phyloP scores from a whole-genome alignment of 352 stramenopile species.

The Pilasporangium apinafurcum region DNA sequence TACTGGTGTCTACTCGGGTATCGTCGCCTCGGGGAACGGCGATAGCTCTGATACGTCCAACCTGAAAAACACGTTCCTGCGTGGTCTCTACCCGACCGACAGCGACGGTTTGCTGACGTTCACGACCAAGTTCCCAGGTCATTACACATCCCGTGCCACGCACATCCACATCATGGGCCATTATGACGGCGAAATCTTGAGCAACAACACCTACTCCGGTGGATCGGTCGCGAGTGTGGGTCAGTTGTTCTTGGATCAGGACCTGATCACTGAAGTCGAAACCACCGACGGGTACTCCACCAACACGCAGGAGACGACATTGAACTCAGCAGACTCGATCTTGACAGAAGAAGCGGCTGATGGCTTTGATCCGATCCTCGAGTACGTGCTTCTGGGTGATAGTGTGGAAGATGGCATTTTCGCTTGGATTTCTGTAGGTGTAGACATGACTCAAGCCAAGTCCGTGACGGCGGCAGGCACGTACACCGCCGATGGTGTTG shows the following conservation, averaged over 20 bases:
- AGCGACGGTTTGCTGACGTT: constrained; percentile 2
- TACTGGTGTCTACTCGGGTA: constrained; percentile 5
- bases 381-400: background rate
- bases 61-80: constrained; percentile 4
- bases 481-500: constrained; percentile 11
- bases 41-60: background rate
- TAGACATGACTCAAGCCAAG: constrained; percentile 18
- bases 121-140: constrained; percentile 7
- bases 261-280: too few relatives aligned
- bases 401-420: background rate
- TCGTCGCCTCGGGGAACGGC: constrained; percentile 3
- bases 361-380: background rate
- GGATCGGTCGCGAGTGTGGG: constrained; percentile 2
- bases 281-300: background rate
- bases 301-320: background rate
- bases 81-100: constrained; percentile 1
- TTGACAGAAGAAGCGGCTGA: background rate
- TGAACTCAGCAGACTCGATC: background rate
- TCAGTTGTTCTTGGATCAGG: constrained; percentile 9
- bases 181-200: constrained; percentile 1
- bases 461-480: background rate
- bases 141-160: constrained; percentile 5
- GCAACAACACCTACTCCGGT: constrained; percentile 10
- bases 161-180: constrained; percentile 9
- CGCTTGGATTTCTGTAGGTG: constrained; percentile 17